These are phyloP conservation scores for Suillus plorans DNA, from an alignment of 768 basidiomycete genomes.

Conservation along the genomic window DNA sequence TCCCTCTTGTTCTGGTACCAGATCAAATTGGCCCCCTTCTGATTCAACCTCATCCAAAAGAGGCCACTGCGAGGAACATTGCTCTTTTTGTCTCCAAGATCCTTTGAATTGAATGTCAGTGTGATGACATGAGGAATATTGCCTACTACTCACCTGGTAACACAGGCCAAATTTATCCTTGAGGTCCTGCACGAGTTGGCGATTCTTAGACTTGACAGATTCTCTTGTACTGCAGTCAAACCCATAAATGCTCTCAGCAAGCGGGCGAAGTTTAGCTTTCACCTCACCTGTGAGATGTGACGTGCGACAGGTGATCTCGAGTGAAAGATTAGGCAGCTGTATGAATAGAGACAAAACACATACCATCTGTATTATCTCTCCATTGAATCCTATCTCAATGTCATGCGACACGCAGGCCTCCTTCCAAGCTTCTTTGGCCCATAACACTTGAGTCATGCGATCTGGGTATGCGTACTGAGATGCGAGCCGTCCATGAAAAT, in stretches of 20 bases:
- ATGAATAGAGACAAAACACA: too few species aligned
- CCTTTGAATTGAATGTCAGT: too few species aligned
- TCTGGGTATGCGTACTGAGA: too few species aligned
- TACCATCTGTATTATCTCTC: too few species aligned
- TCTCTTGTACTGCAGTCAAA: conserved; percentile 18
- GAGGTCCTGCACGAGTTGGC: conserved; percentile 11
- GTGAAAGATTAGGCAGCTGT: too few species aligned
- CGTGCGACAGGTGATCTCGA: conserved; percentile 11
- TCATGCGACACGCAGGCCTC: too few species aligned
- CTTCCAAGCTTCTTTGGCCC: too few species aligned
- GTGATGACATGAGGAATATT: too few species aligned
- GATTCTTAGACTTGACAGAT: conserved; percentile 17
- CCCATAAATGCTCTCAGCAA: conserved; percentile 14
- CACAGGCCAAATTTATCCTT: conserved; percentile 12
- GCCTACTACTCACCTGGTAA: conserved; percentile 13
- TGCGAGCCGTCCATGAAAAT: too few species aligned
- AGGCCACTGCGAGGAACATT: conserved; percentile 1
- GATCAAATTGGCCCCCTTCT: conserved; percentile 17
- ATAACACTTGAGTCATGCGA: too few species aligned
- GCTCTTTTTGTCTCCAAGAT: not conserved
- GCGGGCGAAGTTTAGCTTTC: conserved; percentile 15
- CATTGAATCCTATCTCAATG: too few species aligned
- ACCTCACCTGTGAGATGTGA: conserved; percentile 21
- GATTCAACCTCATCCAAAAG: conserved; percentile 15
- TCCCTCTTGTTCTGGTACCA: conserved; percentile 22